Conservation (phyloP, 768 basidiomycete species). For the Leccinum uliginosum region DNA sequence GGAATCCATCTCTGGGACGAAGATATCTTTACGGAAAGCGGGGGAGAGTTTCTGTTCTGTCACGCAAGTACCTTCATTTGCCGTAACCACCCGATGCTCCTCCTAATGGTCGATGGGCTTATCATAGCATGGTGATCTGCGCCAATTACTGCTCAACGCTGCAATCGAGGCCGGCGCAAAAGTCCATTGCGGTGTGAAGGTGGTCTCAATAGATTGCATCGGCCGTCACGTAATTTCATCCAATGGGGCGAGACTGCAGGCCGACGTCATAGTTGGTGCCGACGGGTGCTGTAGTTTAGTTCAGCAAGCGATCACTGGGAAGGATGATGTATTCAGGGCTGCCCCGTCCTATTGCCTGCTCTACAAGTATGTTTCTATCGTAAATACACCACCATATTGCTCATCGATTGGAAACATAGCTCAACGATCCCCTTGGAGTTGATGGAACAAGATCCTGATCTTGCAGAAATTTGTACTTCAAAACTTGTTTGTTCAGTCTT, state of each 20-base stretch:
- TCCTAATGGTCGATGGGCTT: neutral
- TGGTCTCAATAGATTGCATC: conserved; percentile 34
- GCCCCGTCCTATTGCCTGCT: conserved; percentile 31
- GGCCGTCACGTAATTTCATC: conserved; percentile 34
- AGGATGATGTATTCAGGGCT: conserved; percentile 26
- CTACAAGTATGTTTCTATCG: conserved; percentile 38
- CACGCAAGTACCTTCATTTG: conserved; percentile 33
- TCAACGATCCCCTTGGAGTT: conserved; percentile 37
- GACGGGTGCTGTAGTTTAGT: conserved; percentile 50
- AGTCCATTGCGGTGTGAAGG: conserved; percentile 39
- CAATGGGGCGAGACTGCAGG: conserved; percentile 39
- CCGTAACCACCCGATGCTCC: neutral
- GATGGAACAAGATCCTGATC: conserved; percentile 39
- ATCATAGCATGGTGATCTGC: conserved; percentile 53
- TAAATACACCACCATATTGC: neutral
- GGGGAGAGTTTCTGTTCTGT: conserved; percentile 47
- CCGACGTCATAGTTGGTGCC: conserved; percentile 57
- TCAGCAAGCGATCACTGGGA: conserved; percentile 31
- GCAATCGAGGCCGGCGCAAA: conserved; percentile 46
- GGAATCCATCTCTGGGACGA: conserved; percentile 45
- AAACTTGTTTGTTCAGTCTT: conserved; percentile 12
- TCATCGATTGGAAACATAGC: conserved; percentile 22
- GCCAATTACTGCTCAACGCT: conserved; percentile 42
- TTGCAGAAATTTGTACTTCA: conserved; percentile 29
- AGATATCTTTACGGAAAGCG: conserved; percentile 43